Conservation (phyloP, 352 stramenopile genomes). For the Phytopythium cucurbitacearum region DNA sequence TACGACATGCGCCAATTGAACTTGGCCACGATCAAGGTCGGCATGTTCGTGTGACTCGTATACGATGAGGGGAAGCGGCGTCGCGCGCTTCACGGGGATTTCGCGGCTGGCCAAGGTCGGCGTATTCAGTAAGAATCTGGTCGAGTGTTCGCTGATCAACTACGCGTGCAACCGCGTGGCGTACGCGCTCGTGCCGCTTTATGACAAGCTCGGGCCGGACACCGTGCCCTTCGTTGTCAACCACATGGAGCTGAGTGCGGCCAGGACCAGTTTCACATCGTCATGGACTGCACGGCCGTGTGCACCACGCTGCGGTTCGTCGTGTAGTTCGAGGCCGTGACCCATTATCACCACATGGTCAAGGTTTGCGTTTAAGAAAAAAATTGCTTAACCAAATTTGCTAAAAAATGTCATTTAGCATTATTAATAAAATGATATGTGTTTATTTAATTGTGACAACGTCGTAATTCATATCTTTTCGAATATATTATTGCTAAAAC, state of each 20-base stretch:
- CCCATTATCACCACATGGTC: too few species aligned
- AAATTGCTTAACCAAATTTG: too few species aligned
- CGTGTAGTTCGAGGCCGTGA: constrained; percentile 40
- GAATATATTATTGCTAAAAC: too few species aligned
- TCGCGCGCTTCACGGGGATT: constrained; percentile 11
- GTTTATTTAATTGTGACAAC: too few species aligned
- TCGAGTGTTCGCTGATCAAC: constrained; percentile 37
- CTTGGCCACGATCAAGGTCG: constrained; percentile 12
- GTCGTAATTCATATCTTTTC: too few species aligned
- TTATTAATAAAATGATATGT: too few species aligned
- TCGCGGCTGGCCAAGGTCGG: constrained; percentile 34
- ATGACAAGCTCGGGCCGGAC: constrained; percentile 51
- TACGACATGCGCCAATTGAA: constrained; percentile 25
- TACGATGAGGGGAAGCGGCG: constrained; percentile 29
- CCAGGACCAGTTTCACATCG: constrained; percentile 30
- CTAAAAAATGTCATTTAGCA: too few species aligned
- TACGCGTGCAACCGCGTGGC: constrained; percentile 43
- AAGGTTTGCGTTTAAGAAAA: too few species aligned
- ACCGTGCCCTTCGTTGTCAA: constrained; percentile 49
- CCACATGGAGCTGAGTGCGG: constrained; percentile 47
- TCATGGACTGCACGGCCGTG: constrained; percentile 25
- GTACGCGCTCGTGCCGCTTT: constrained; percentile 47
- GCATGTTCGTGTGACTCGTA: constrained; percentile 33
- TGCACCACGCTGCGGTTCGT: constrained; percentile 32
- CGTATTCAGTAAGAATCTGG: constrained; percentile 45